Percentiles rank a stretch among this genome's conserved stretches.
Conservation (phyloP, 176 grass and related monocot genomes). For the Areca catechu region DNA sequence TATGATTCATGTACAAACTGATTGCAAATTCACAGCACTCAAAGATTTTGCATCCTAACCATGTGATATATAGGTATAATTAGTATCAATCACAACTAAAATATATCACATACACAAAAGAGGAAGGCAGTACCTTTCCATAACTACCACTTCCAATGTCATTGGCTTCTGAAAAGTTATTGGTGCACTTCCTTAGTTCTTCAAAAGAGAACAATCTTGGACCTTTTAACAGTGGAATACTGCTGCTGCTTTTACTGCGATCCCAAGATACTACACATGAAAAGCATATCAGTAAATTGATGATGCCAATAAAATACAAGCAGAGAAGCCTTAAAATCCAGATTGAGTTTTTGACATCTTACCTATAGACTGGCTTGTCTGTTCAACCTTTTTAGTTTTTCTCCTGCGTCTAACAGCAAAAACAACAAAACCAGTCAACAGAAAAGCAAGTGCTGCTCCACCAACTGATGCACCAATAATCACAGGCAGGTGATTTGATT, state of each 20-base stretch:
- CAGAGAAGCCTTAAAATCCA: too few relatives aligned
- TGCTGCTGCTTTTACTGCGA: constrained; percentile 46
- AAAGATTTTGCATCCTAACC: too few relatives aligned
- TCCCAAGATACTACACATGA: constrained; percentile 41
- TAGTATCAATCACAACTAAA: too few relatives aligned
- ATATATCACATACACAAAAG: too few relatives aligned
- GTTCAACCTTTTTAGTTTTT: constrained; percentile 23
- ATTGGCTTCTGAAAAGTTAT: constrained; percentile 51
- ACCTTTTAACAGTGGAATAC: constrained; percentile 53
- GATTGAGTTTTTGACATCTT: neutral
- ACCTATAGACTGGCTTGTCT: constrained; percentile 50
- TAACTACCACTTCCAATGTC: constrained; percentile 61
- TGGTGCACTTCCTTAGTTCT: constrained; percentile 61
- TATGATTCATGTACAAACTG: too few relatives aligned
- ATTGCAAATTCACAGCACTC: too few relatives aligned
- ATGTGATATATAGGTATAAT: too few relatives aligned
- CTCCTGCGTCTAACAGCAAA: constrained; percentile 26
- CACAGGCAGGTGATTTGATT: constrained; percentile 21
- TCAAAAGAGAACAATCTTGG: constrained; percentile 55
- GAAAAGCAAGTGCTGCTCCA: constrained; percentile 28
- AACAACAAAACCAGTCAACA: constrained; percentile 18
- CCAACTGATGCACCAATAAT: constrained; percentile 42
- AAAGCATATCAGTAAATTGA: too few relatives aligned
- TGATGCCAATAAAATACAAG: too few relatives aligned
- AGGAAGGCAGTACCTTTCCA: constrained; percentile 39